Evolutionary conservation across 2,329 filamentous ascomycete species (phyloP), one percentile per base, ranked within the genome.

Genomic region (Hymenoscyphus salicellus): DNA sequence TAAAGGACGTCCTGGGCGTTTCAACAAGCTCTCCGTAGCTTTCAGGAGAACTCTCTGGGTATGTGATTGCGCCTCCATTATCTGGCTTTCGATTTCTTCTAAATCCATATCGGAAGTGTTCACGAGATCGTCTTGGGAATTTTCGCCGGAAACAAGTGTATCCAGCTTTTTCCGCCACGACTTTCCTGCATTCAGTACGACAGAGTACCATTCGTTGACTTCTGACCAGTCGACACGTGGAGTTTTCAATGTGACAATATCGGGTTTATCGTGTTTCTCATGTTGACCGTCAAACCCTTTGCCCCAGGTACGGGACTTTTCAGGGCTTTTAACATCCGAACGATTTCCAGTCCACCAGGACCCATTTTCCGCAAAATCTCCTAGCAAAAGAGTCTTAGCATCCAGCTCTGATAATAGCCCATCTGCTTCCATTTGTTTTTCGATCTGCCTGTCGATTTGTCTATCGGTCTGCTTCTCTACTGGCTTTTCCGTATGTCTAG

Each of bases 341-440:
- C 67, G 64, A 58, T 83, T 83, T 1, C 89, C 90, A 57, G 89
- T 88, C 90, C 91, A 94, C 91, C 90, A 94, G 7, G 84, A 85
- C 2, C 90, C 91, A 73, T 95, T 95, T 74, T 95, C 91, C 0
- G 88, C 89, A 69, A 93, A 82, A 71, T 93, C 86, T 2, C 90
- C 91, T 1, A 93, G 76, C 6, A 93, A 79, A 23, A 94, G 79
- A 5, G 90, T 84, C 73, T 93, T 95, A 0, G 89, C 85, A 74
- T 95, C 91, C 23, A 93, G 77, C 59, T 91, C 88, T 41, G 83
- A 83, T 3, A 87, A 76, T 11, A 69, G 63, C 5, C 66, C 66
- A 49, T 72, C 69, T 46, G 68, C 70, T 68, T 63, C 73, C 65
- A 64, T 28, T 38, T 60, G 16, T 70, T 61, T 75, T 78, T 67